Evolutionary conservation across 768 basidiomycete genomes (phyloP).

Genomic region (Agaricus subrufescens): DNA sequence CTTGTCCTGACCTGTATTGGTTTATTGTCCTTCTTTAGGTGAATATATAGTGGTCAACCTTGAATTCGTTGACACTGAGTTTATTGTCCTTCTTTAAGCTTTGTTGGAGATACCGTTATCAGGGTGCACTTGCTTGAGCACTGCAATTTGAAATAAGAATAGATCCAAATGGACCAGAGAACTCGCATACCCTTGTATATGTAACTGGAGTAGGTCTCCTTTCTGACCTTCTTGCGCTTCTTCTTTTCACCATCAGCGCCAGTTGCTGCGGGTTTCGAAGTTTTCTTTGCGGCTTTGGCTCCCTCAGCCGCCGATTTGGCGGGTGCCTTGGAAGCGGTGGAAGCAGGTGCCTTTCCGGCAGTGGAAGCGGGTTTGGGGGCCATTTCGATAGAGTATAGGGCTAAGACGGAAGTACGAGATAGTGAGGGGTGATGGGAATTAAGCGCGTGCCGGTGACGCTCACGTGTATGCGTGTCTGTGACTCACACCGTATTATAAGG

Average conservation of each 20-base stretch:
- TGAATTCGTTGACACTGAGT: too few relatives aligned
- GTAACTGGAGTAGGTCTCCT: constrained; percentile 93
- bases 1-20: too few relatives aligned
- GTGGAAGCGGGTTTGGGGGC: constrained; percentile 79
- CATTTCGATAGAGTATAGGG: constrained; percentile 40
- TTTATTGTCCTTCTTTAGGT: too few relatives aligned
- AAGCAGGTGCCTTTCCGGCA: constrained; percentile 74
- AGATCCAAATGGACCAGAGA: not conserved
- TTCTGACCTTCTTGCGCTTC: constrained; percentile 72
- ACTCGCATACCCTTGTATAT: constrained; percentile 77
- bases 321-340: constrained; percentile 67
- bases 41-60: too few relatives aligned
- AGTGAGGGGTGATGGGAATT: constrained; percentile 19
- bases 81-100: too few relatives aligned
- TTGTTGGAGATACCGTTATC: constrained; percentile 99
- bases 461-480: constrained; percentile 16
- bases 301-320: constrained; percentile 61
- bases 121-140: constrained; percentile 96
- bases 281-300: constrained; percentile 77
- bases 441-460: constrained; percentile 3
- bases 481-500: constrained; percentile 30
- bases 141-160: constrained; percentile 31
- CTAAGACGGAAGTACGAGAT: constrained; percentile 20
- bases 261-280: constrained; percentile 47
- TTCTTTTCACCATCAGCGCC: constrained; percentile 83